Conservation (phyloP, 768 basidiomycete species). For the Xanthoconium purpureum region DNA sequence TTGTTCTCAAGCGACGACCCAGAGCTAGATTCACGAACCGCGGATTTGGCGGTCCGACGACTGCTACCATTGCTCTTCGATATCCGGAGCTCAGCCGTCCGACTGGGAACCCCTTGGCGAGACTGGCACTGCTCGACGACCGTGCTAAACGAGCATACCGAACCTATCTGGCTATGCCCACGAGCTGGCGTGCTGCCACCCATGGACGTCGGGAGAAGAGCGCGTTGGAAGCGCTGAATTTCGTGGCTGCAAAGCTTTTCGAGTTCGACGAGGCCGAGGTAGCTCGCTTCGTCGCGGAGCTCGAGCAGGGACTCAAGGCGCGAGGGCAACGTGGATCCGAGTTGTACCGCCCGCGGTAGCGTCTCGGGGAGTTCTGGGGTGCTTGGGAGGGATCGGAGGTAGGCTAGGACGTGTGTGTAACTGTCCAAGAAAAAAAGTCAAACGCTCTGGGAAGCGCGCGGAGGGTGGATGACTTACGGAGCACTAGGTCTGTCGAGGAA, state of each 20-base stretch:
- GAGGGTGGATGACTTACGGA: slow-evolving; percentile 52
- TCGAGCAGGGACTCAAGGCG: slow-evolving; percentile 69
- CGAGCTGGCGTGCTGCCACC: slow-evolving; percentile 30
- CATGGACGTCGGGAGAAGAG: slow-evolving; percentile 35
- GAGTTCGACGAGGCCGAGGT: slow-evolving; percentile 66
- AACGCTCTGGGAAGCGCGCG: neutral
- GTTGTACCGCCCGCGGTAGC: slow-evolving; percentile 61
- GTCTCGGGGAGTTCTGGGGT: slow-evolving; percentile 45
- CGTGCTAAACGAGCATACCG: slow-evolving; percentile 59
- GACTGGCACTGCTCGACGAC: slow-evolving; percentile 53
- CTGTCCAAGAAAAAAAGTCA: slow-evolving; percentile 34
- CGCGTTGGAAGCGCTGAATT: slow-evolving; percentile 49
- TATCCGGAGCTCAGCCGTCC: slow-evolving; percentile 5
- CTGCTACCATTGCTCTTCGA: neutral
- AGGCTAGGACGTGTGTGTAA: slow-evolving; percentile 67
- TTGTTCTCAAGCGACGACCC: slow-evolving; percentile 13
- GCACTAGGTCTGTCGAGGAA: slow-evolving; percentile 80
- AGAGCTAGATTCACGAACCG: slow-evolving; percentile 4
- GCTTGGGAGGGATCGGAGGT: slow-evolving; percentile 58
- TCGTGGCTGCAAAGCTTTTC: slow-evolving; percentile 66
- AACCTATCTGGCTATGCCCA: slow-evolving; percentile 44
- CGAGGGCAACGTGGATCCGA: slow-evolving; percentile 40
- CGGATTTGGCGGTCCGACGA: neutral
- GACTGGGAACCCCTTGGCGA: slow-evolving; percentile 1
- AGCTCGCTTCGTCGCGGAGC: slow-evolving; percentile 75